Base-by-base conservation (phyloP, 140 eudicot species). In the Ambrosia hybrid region DNA sequence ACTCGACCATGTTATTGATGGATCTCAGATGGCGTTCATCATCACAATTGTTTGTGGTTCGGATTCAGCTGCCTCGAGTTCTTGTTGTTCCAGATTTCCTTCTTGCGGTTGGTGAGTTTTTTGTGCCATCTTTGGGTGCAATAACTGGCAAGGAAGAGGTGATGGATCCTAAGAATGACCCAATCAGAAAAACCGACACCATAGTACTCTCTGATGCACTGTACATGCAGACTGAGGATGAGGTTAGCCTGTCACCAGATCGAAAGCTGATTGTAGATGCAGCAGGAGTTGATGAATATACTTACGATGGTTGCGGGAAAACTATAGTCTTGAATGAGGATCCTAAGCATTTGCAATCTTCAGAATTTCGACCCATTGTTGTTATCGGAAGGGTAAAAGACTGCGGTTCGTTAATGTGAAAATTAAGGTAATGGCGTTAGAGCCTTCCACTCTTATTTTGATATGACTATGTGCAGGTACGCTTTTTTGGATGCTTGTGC, bases 51-150 rank as follows among this genome's bases (percentile, higher is more conserved):
- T 84, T 89, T 72, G 97, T 94, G 34, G 81, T 94, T 57, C 88
- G 99, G 45, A 73, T 86, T 65, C 99, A 94, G 83, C 91, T 85
- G 75, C 97, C 99, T 71, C 95, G 94, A 45, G 87, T 90, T 79
- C 94, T 94, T 66, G 99, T 90, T 76, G 99, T 94, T 62, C 97
- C 96, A 30, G 99, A 94, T 79, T 94, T 94, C 74, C 97, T 94
- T 79, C 90, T 94, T 79, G 88, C 96, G 48, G 91, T 94, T 61
- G 86, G 89, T 57, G 97, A 90, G 81, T 90, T 90, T 80, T 88
- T 94, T 83, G 96, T 94, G 68, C 99, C 99, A 63, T 79, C 96
- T 57, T 80, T 94, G 82, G 97, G 96, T 69, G 69, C 89, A 72
- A 84, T 90, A 55, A 94, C 96, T 57, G 97, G 99, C 53, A 94